phyloP scores from a whole-genome alignment of 371 early-diverging fungal genomes.

The Mucor indicus region DNA sequence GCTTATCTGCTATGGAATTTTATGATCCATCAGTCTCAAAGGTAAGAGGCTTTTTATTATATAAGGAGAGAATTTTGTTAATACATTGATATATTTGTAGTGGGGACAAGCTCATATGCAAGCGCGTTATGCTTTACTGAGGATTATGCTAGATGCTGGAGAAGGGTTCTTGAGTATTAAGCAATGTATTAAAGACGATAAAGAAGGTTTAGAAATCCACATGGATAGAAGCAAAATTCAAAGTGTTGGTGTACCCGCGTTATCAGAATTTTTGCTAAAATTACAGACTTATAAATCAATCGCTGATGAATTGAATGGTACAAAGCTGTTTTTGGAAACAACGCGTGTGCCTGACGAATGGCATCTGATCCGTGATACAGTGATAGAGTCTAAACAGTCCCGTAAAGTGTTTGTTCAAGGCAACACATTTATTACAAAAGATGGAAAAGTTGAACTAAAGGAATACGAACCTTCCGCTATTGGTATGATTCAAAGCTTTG shows the following conservation, averaged over 20 bases:
- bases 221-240: constrained; percentile 53
- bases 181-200: constrained; percentile 19
- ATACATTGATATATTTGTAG: constrained; percentile 9
- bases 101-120: constrained; percentile 67
- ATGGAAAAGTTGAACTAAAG: constrained; percentile 37
- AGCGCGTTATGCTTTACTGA: constrained; percentile 61
- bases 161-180: constrained; percentile 35
- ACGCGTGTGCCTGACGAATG: constrained; percentile 58
- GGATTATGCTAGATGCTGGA: constrained; percentile 50
- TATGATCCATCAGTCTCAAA: constrained; percentile 49
- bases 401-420: constrained; percentile 58
- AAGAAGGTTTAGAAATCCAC: constrained; percentile 38
- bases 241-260: constrained; percentile 51
- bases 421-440: constrained; percentile 38
- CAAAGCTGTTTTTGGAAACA: constrained; percentile 40
- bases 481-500: constrained; percentile 57
- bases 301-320: constrained; percentile 49
- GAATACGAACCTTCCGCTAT: constrained; percentile 58
- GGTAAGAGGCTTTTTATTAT: too few relatives aligned
- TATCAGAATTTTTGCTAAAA: constrained; percentile 51
- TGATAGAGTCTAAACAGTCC: constrained; percentile 52
- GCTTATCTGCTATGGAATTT: constrained; percentile 51
- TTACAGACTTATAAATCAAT: constrained; percentile 60
- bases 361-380: constrained; percentile 48
- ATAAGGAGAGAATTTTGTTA: too few relatives aligned